Evolutionary conservation across 495 filamentous ascomycete genomes (phyloP).

Genomic region (Apiosordaria backusii): DNA sequence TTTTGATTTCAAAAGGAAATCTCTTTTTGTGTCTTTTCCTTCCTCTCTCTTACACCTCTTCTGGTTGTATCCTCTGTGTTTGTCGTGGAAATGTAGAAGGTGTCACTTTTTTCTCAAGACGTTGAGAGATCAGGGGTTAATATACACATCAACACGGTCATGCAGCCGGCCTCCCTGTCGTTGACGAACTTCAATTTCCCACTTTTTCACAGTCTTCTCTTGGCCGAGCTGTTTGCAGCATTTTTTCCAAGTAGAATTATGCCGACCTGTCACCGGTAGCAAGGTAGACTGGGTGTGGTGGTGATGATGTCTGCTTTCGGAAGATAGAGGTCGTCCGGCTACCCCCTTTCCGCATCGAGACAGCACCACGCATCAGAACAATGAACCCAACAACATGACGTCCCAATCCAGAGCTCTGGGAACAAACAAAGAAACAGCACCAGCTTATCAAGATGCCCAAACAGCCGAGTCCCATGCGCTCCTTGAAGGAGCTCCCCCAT

Average conservation of each 20-base stretch:
- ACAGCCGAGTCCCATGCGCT: neutral
- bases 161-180: no score
- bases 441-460: neutral
- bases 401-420: neutral
- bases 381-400: neutral
- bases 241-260: neutral
- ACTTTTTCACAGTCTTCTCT: neutral
- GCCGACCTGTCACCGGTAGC: neutral
- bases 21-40: neutral
- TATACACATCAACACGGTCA: no score
- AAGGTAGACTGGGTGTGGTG: neutral
- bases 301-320: neutral
- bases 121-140: no score
- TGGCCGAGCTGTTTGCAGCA: conserved; percentile 1
- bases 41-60: neutral
- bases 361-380: neutral
- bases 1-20: neutral
- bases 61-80: neutral
- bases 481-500: neutral
- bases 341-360: neutral
- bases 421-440: neutral
- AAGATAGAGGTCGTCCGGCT: neutral
- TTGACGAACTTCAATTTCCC: no score
- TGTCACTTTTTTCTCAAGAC: no score
- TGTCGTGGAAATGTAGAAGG: no score